These are phyloP conservation scores for Hypoxylon sp. DNA, from an alignment of 2,329 filamentous ascomycete genomes.

Conservation along the genomic window DNA sequence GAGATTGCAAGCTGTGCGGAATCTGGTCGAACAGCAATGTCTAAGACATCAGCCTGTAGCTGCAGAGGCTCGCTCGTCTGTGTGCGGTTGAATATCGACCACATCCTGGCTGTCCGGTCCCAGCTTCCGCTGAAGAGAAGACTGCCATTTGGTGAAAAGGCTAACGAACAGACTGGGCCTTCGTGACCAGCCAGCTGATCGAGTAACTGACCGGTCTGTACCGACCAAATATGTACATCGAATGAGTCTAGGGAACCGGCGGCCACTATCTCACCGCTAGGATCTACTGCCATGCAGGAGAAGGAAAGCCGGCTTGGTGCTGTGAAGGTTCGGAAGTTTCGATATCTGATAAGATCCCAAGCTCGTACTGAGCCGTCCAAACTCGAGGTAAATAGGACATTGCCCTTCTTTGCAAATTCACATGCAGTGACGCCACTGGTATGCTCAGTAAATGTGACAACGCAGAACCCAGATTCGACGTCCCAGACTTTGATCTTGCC, in stretches of 20 bases:
- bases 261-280: slow-evolving; percentile 94
- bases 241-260: slow-evolving; percentile 96
- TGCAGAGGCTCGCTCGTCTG: slow-evolving; percentile 96
- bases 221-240: slow-evolving; percentile 97
- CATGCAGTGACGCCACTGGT: slow-evolving; percentile 93
- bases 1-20: slow-evolving; percentile 90
- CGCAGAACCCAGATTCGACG: slow-evolving; percentile 93
- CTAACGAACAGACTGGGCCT: slow-evolving; percentile 86
- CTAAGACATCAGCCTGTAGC: slow-evolving; percentile 88
- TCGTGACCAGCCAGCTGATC: slow-evolving; percentile 93
- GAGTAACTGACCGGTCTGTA: slow-evolving; percentile 94
- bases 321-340: slow-evolving; percentile 97
- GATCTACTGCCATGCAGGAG: slow-evolving; percentile 94
- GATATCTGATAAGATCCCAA: slow-evolving; percentile 94
- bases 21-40: slow-evolving; percentile 87
- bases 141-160: slow-evolving; percentile 87
- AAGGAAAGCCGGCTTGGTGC: slow-evolving; percentile 91
- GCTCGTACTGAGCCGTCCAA: slow-evolving; percentile 93
- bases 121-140: slow-evolving; percentile 91
- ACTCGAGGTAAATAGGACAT: slow-evolving; percentile 93
- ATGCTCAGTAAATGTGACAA: slow-evolving; percentile 98
- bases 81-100: slow-evolving; percentile 92
- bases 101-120: slow-evolving; percentile 94
- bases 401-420: slow-evolving; percentile 93
- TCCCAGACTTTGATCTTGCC: slow-evolving; percentile 99